Base-by-base conservation (phyloP, 331 rosid species). In the Malus hybrid region DNA sequence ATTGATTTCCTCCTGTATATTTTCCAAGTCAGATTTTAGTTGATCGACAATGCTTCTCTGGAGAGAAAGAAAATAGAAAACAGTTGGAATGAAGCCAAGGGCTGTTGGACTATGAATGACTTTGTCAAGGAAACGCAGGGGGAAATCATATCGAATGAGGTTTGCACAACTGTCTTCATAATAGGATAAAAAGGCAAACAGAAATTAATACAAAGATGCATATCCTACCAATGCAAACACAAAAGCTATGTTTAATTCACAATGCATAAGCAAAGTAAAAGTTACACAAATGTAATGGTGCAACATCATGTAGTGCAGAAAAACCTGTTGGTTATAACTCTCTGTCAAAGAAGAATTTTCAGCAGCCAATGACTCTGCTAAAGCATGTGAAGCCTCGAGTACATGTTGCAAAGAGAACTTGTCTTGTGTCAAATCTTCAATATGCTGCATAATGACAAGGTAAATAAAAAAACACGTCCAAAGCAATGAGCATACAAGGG, bases 271-370 rank as follows among this genome's bases (percentile, higher is more conserved):
- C 24, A 69, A 10, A 44, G 48, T 39, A 56, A 54, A 29, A 24
- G 36, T 39, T 27, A 52, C 4, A 72, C 2, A 66, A 42, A 19
- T 28, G 20, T 9, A 19, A 39, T 5, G 15, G 34, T 3, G 5
- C 28, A 20, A 71, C 5, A 71, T 55, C 64, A 64, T 24, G 66
- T 76, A 72, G 76, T 19, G 69, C 56, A 67, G 68, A 27, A 83
- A 75, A 56, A 95, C 99, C 99, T 95, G 99, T 80, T 95, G 89
- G 77, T 92, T 95, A 83, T 90, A 95, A 79, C 65, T 92, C 74
- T 95, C 97, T 4, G 98, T 92, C 78, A 92, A 71, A 77, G 99
- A 92, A 74, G 99, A 92, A 87, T 95, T 95, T 86, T 95, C 99
- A 80, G 97, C 66, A 75, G 97, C 99, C 77, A 95, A 84, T 31